Evolutionary conservation across 495 filamentous ascomycete genomes (phyloP).

Genomic region (Penicillium flavigenum): DNA sequence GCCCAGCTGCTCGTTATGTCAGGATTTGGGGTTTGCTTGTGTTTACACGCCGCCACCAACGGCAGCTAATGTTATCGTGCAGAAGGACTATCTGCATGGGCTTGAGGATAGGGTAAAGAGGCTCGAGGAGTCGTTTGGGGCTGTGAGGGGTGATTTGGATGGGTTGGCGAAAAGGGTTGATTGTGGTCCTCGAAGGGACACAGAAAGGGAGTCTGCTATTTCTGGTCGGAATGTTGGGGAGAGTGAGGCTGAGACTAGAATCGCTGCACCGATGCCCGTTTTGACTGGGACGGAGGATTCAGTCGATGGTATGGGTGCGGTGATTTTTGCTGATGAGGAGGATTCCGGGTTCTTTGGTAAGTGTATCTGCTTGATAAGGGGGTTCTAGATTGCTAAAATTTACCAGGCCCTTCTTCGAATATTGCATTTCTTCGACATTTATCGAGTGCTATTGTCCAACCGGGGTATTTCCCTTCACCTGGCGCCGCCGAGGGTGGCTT

Average conservation of each 20-base stretch:
- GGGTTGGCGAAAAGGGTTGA: slow-evolving; percentile 25
- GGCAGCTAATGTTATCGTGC: slow-evolving; percentile 43
- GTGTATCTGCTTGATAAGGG: not conserved
- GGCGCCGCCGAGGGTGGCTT: slow-evolving; percentile 20
- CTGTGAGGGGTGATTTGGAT: slow-evolving; percentile 27
- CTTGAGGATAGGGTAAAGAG: slow-evolving; percentile 24
- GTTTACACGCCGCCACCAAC: slow-evolving; percentile 41
- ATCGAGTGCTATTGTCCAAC: slow-evolving; percentile 26
- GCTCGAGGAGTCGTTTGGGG: slow-evolving; percentile 25
- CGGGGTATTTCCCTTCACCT: slow-evolving; percentile 10
- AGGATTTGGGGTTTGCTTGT: slow-evolving; percentile 47
- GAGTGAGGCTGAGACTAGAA: not conserved
- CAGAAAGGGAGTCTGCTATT: not conserved
- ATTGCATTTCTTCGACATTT: slow-evolving; percentile 47
- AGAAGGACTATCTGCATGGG: slow-evolving; percentile 39
- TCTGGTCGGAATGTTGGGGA: not conserved
- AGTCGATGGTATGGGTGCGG: slow-evolving; percentile 45
- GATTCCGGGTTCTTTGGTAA: slow-evolving; percentile 50
- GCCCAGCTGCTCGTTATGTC: slow-evolving; percentile 46
- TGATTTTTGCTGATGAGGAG: slow-evolving; percentile 43
- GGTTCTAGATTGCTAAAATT: slow-evolving; percentile 11
- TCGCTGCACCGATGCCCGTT: slow-evolving; percentile 11
- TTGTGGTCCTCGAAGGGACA: not conserved
- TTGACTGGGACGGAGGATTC: slow-evolving; percentile 31
- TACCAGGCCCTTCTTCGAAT: slow-evolving; percentile 47